phyloP scores from a whole-genome alignment of 106 monocot genomes.

The Dendrobium nobile region DNA sequence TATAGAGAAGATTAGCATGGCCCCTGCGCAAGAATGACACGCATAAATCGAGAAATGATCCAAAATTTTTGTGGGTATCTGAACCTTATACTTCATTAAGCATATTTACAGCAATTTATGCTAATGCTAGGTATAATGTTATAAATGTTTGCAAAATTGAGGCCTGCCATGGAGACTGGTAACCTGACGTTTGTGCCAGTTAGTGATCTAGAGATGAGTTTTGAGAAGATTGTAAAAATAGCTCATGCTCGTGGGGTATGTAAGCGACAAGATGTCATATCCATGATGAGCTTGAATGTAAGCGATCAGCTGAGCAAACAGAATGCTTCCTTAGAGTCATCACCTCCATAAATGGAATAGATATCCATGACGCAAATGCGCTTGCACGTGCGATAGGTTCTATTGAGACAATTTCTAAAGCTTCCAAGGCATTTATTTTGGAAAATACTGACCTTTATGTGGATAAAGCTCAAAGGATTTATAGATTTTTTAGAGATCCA shows the following conservation, averaged over 20 bases:
- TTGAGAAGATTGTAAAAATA: conserved; percentile 75
- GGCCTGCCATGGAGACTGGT: conserved; percentile 41
- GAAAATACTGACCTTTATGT: conserved; percentile 84
- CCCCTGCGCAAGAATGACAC: conserved; percentile 98
- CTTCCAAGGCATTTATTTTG: conserved; percentile 64
- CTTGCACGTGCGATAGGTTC: conserved; percentile 81
- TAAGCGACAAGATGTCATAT: conserved; percentile 43
- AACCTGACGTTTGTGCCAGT: conserved; percentile 57
- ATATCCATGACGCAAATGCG: conserved; percentile 64
- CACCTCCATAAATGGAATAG: conserved; percentile 64
- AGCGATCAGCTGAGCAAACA: conserved; percentile 40
- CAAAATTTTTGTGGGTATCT: conserved; percentile 81
- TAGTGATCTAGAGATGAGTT: conserved; percentile 69
- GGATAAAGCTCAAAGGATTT: conserved; percentile 78
- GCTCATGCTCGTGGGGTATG: conserved; percentile 67
- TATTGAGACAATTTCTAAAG: conserved; percentile 83
- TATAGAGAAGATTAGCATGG: conserved; percentile 99
- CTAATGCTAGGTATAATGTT: not conserved
- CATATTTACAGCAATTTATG: not conserved
- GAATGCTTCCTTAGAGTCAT: conserved; percentile 47
- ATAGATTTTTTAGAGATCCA: conserved; percentile 86
- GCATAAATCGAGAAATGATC: conserved; percentile 99
- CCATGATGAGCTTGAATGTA: conserved; percentile 61
- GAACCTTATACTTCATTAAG: not conserved
- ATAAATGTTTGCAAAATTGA: conserved; percentile 8